Evolutionary conservation across 2,329 filamentous ascomycete genomes (phyloP).

Genomic region (Penicillium hesseltinei): DNA sequence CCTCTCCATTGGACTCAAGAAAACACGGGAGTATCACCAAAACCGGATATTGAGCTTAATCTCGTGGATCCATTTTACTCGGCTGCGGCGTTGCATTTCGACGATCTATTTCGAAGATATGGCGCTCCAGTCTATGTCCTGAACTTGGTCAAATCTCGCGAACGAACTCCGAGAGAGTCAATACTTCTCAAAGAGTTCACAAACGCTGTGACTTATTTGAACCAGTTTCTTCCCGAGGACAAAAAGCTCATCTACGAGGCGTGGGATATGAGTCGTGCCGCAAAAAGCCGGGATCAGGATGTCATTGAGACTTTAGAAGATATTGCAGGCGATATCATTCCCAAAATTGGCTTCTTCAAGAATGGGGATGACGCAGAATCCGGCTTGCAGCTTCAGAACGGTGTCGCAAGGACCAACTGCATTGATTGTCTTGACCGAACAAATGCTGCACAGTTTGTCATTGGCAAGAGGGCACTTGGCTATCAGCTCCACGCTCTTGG

Average conservation of each 20-base stretch:
- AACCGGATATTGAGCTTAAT: conserved; percentile 92
- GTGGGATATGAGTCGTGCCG: conserved; percentile 97
- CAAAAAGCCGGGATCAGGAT: conserved; percentile 87
- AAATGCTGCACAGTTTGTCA: conserved; percentile 96
- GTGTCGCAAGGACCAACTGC: conserved; percentile 91
- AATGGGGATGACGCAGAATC: conserved; percentile 74
- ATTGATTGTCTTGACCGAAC: conserved; percentile 97
- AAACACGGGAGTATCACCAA: conserved; percentile 89
- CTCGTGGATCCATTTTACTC: conserved; percentile 95
- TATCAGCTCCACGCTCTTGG: conserved; percentile 90
- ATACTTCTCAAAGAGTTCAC: conserved; percentile 87
- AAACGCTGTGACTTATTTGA: conserved; percentile 83
- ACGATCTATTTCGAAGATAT: conserved; percentile 90
- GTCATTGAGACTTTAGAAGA: conserved; percentile 88
- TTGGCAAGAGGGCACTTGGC: conserved; percentile 89
- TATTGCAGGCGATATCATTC: conserved; percentile 84
- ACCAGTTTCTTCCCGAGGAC: conserved; percentile 80
- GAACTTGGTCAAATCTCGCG: conserved; percentile 85
- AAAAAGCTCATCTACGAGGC: conserved; percentile 91
- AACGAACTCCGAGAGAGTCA: conserved; percentile 84
- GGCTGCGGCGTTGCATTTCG: conserved; percentile 89
- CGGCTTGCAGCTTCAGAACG: conserved; percentile 75
- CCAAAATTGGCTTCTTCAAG: conserved; percentile 87
- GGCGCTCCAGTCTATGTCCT: conserved; percentile 88
- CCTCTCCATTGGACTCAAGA: conserved; percentile 98